A percentile compares a stretch with the other conserved stretches of the same genome.
Conservation (phyloP, 1,284 basidiomycete genomes). For the Marasmius oreades region DNA sequence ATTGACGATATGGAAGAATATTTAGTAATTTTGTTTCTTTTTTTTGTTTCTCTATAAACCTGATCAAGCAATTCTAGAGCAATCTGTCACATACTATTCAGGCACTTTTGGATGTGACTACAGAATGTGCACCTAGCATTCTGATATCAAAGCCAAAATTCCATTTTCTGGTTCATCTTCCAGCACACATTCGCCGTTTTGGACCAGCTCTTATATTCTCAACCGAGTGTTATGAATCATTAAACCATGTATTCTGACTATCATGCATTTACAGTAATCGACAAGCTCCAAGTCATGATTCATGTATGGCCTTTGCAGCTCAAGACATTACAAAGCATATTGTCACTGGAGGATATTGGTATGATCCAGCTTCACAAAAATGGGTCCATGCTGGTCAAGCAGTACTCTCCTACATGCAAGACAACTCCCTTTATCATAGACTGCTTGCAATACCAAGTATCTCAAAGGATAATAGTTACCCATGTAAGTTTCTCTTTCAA, state of each 20-base stretch:
- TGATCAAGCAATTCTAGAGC: neutral
- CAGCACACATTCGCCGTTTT: constrained; percentile 19
- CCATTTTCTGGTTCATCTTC: constrained; percentile 19
- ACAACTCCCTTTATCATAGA: neutral
- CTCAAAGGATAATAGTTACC: neutral
- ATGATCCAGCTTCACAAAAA: neutral
- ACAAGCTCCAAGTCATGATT: constrained; percentile 18
- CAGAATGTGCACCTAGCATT: constrained; percentile 14
- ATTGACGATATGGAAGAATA: constrained; percentile 18
- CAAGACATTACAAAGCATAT: neutral
- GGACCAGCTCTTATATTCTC: constrained; percentile 18
- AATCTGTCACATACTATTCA: constrained; percentile 13
- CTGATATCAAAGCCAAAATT: constrained; percentile 21
- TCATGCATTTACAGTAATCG: constrained; percentile 17
- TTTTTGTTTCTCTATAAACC: constrained; percentile 1
- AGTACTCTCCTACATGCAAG: neutral
- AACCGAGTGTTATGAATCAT: constrained; percentile 18
- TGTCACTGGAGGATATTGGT: no score
- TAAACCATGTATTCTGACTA: constrained; percentile 16
- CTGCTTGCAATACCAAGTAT: neutral
- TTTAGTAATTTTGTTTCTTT: constrained; percentile 8
- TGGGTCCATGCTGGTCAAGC: neutral
- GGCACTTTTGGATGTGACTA: constrained; percentile 15
- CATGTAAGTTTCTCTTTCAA: neutral
- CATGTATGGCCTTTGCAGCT: neutral